These are phyloP conservation scores for Cokeromyces recurvatus DNA, from an alignment of 371 early-diverging fungal genomes.

Conservation along the genomic window DNA sequence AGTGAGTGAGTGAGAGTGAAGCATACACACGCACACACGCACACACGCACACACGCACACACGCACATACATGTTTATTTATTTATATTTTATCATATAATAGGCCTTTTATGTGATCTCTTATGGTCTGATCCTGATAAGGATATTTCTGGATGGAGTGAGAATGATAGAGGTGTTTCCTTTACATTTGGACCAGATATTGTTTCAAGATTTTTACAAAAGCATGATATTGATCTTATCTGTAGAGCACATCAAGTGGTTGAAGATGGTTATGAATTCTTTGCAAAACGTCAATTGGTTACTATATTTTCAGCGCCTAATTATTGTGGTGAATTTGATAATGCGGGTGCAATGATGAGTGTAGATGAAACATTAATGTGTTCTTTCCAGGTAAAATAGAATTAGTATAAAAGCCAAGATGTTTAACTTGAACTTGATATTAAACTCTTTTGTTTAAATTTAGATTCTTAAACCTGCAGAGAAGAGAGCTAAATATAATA, in stretches of 20 bases:
- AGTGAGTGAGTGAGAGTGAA: too few species aligned
- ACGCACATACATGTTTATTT: too few species aligned
- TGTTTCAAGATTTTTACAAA: slow-evolving; percentile 80
- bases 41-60: background rate
- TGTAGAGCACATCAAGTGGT: slow-evolving; percentile 98
- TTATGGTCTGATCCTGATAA: slow-evolving; percentile 87
- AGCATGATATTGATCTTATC: slow-evolving; percentile 87
- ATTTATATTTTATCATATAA: background rate
- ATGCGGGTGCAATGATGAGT: slow-evolving; percentile 91
- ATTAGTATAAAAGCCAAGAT: too few species aligned
- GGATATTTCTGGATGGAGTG: slow-evolving; percentile 80
- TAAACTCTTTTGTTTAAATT: too few species aligned
- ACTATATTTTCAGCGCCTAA: slow-evolving; percentile 97
- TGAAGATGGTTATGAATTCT: slow-evolving; percentile 98
- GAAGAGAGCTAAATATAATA: slow-evolving; percentile 12
- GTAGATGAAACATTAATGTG: slow-evolving; percentile 91
- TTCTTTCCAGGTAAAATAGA: slow-evolving; percentile 72
- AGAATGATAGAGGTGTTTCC: slow-evolving; percentile 95
- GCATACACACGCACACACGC: background rate
- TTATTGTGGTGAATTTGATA: slow-evolving; percentile 98
- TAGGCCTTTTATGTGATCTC: slow-evolving; percentile 75
- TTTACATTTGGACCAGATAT: slow-evolving; percentile 89
- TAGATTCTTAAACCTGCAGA: slow-evolving; percentile 4
- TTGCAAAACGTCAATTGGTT: slow-evolving; percentile 87
- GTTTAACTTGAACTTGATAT: too few species aligned